Percentiles rank a stretch among this genome's conserved stretches.
These are phyloP conservation scores for Coniochaeta prunicola DNA, from an alignment of 2,329 filamentous ascomycete genomes.

Conservation along the genomic window DNA sequence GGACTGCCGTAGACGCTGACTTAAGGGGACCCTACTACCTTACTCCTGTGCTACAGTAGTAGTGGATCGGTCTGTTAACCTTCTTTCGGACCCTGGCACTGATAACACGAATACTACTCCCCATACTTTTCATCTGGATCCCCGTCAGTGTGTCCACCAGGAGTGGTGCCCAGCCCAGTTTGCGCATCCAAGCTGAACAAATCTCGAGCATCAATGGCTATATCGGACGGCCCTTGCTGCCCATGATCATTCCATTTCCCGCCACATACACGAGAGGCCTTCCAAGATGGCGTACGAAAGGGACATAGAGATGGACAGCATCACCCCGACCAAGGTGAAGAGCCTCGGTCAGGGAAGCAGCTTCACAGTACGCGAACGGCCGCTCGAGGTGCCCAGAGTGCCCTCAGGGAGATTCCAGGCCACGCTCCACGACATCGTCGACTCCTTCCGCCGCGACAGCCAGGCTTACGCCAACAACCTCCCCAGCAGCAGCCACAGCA, in stretches of 20 bases:
- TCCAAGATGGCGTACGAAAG: slow-evolving; percentile 9
- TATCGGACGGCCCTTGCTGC: neutral
- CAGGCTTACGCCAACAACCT: slow-evolving; percentile 4
- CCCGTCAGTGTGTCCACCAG: neutral
- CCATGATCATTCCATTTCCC: neutral
- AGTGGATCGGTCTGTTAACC: neutral
- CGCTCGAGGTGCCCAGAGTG: neutral
- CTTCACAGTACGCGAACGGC: slow-evolving; percentile 7
- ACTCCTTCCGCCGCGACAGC: slow-evolving; percentile 16
- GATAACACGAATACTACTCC: neutral
- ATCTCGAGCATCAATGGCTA: neutral
- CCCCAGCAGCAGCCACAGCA: neutral
- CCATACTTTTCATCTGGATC: neutral
- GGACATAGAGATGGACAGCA: slow-evolving; percentile 16
- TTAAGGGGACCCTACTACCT: neutral
- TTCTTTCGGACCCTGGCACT: neutral
- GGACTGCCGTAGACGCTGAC: neutral
- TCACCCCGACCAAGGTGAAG: slow-evolving; percentile 5
- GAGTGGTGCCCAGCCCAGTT: neutral
- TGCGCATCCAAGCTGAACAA: no score
- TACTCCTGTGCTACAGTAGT: no score
- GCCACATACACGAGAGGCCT: neutral
- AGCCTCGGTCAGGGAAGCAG: slow-evolving; percentile 12
- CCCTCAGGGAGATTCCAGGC: slow-evolving; percentile 3
- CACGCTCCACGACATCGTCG: slow-evolving; percentile 11